Conservation (phyloP, 139 green algal species). For the Closterium sp. region DNA sequence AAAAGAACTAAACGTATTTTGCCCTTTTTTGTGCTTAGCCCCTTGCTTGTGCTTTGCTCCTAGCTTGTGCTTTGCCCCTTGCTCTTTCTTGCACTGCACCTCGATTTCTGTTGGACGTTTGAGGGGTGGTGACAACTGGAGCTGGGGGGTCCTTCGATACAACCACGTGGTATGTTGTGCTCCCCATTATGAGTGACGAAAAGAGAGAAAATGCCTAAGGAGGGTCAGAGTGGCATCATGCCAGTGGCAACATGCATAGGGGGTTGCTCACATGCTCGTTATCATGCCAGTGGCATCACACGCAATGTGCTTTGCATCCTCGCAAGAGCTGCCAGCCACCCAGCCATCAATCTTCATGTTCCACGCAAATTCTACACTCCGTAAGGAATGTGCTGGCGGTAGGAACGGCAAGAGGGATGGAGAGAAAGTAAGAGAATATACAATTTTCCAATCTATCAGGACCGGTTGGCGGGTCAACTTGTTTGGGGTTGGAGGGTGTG, state of each 20-base stretch:
- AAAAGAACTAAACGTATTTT: too few species aligned
- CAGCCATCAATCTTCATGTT: neutral
- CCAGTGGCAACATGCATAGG: too few species aligned
- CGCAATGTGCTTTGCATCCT: neutral
- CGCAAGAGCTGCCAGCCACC: neutral
- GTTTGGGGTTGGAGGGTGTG: too few species aligned
- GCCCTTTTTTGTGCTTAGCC: too few species aligned
- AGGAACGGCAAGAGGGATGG: neutral
- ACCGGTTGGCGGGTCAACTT: too few species aligned
- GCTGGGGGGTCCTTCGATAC: neutral
- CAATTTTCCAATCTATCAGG: too few species aligned
- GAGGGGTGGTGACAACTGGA: too few species aligned
- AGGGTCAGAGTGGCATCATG: too few species aligned
- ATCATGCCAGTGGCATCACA: neutral
- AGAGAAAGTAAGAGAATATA: neutral
- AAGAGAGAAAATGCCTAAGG: neutral
- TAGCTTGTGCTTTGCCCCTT: too few species aligned
- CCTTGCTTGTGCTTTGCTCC: too few species aligned
- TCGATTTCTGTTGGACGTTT: too few species aligned
- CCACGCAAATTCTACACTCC: neutral
- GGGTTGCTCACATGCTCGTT: neutral
- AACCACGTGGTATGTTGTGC: neutral
- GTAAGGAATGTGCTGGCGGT: neutral
- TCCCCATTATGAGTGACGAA: neutral
- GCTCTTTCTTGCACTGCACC: too few species aligned